Evolutionary conservation across 140 eudicot genomes (phyloP).

Genomic region (Flaveria floridana): DNA sequence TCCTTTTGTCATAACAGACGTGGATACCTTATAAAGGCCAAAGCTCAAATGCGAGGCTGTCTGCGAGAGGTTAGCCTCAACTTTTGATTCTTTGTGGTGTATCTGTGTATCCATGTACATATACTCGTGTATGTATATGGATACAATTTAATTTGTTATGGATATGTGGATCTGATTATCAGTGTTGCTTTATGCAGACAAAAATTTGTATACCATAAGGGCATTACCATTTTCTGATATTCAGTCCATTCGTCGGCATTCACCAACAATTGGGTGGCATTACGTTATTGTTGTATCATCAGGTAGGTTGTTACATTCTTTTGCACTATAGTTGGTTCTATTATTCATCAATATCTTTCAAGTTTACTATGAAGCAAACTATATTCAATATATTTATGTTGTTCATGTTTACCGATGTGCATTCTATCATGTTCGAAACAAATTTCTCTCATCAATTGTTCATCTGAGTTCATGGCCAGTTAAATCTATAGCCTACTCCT

Average conservation of each 20-base stretch:
- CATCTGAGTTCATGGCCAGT: not conserved
- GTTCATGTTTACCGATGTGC: not conserved
- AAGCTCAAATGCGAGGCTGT: slow-evolving; percentile 66
- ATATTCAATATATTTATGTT: not conserved
- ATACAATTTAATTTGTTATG: not conserved
- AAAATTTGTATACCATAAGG: slow-evolving; percentile 75
- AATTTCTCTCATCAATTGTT: not conserved
- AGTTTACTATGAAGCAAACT: not conserved
- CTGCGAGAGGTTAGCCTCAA: slow-evolving; percentile 69
- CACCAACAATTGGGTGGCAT: slow-evolving; percentile 97
- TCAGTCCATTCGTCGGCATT: slow-evolving; percentile 80
- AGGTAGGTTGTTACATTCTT: slow-evolving; percentile 46
- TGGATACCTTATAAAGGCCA: slow-evolving; percentile 97
- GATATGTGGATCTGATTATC: slow-evolving; percentile 24
- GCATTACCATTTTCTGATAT: slow-evolving; percentile 76
- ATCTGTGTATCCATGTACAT: not conserved
- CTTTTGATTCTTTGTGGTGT: slow-evolving; percentile 10
- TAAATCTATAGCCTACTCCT: not conserved
- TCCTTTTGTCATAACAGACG: slow-evolving; percentile 46
- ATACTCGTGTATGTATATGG: not conserved
- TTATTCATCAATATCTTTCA: not conserved
- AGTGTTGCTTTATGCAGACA: slow-evolving; percentile 61
- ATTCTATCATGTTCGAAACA: not conserved
- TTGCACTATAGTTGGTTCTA: slow-evolving; percentile 18
- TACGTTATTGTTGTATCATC: slow-evolving; percentile 84